Evolutionary conservation across 2,329 filamentous ascomycete species (phyloP).

Genomic region (Beauveria scarabaeidicola): DNA sequence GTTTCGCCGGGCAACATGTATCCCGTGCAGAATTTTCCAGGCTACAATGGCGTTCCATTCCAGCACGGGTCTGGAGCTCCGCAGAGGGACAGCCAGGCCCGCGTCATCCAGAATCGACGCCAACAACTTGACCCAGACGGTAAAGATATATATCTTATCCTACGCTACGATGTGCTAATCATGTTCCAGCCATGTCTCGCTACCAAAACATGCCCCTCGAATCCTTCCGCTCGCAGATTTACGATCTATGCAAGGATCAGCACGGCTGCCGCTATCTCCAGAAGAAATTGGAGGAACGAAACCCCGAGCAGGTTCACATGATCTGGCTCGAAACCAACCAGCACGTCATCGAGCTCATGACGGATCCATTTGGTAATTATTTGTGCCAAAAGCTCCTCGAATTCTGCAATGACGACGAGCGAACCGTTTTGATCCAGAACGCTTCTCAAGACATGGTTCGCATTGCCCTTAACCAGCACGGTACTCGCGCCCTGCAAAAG

Average conservation of each 20-base stretch:
- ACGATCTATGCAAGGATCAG: constrained; percentile 91
- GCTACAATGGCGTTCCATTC: constrained; percentile 45
- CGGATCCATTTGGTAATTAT: constrained; percentile 98
- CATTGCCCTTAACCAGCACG: constrained; percentile 95
- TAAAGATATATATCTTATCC: constrained; percentile 20
- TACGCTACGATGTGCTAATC: constrained; percentile 22
- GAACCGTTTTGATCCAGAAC: constrained; percentile 85
- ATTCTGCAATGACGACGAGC: constrained; percentile 90
- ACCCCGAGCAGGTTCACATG: constrained; percentile 74
- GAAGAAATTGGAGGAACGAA: constrained; percentile 90
- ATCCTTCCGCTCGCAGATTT: constrained; percentile 73
- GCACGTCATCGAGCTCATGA: constrained; percentile 97
- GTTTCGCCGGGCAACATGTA: constrained; percentile 39
- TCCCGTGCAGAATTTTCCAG: constrained; percentile 47
- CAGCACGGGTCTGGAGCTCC: constrained; percentile 37
- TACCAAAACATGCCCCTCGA: constrained; percentile 80
- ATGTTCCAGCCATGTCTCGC: constrained; percentile 55
- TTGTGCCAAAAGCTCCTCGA: constrained; percentile 97
- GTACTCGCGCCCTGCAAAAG: constrained; percentile 92
- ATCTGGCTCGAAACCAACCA: constrained; percentile 92
- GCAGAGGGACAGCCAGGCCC: constrained; percentile 65
- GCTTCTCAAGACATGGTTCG: constrained; percentile 79
- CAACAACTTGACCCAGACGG: constrained; percentile 66
- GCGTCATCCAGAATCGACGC: constrained; percentile 67
- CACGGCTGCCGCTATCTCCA: constrained; percentile 95